A percentile compares a stretch with the other conserved stretches of the same genome.
Evolutionary conservation across 768 basidiomycete species (phyloP).

Genomic region (Mycena rosella): DNA sequence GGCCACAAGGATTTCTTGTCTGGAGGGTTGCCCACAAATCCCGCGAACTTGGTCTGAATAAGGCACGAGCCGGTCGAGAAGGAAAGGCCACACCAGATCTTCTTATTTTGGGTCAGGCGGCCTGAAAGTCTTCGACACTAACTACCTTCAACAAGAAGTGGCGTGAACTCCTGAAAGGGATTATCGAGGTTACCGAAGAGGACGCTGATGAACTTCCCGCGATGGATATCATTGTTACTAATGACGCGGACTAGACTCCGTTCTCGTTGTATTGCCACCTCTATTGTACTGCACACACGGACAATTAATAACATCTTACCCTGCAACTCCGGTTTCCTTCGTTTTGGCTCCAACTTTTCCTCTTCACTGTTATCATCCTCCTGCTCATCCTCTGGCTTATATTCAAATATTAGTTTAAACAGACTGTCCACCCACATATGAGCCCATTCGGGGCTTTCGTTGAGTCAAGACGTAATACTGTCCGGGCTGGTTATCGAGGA

Average conservation of each 20-base stretch:
- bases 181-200: slow-evolving; percentile 29
- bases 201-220: slow-evolving; percentile 39
- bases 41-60: slow-evolving; percentile 33
- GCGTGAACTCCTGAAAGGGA: slow-evolving; percentile 28
- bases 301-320: neutral
- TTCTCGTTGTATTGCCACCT: neutral
- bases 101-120: neutral
- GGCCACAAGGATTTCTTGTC: slow-evolving; percentile 41
- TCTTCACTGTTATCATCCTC: too few relatives aligned
- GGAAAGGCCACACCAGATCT: slow-evolving; percentile 4
- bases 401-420: neutral
- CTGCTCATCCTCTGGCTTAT: neutral
- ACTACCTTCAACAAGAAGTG: slow-evolving; percentile 52
- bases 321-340: neutral
- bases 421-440: slow-evolving; percentile 32
- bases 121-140: slow-evolving; percentile 39
- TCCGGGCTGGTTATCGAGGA: slow-evolving; percentile 11
- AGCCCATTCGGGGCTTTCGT: slow-evolving; percentile 42
- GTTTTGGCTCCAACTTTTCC: neutral
- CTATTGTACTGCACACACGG: neutral
- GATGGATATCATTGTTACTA: neutral
- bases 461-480: slow-evolving; percentile 26
- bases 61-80: neutral
- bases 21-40: slow-evolving; percentile 42
- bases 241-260: neutral